These are phyloP conservation scores for Claviceps arundinis DNA, from an alignment of 2,329 filamentous ascomycete species.

Conservation along the genomic window DNA sequence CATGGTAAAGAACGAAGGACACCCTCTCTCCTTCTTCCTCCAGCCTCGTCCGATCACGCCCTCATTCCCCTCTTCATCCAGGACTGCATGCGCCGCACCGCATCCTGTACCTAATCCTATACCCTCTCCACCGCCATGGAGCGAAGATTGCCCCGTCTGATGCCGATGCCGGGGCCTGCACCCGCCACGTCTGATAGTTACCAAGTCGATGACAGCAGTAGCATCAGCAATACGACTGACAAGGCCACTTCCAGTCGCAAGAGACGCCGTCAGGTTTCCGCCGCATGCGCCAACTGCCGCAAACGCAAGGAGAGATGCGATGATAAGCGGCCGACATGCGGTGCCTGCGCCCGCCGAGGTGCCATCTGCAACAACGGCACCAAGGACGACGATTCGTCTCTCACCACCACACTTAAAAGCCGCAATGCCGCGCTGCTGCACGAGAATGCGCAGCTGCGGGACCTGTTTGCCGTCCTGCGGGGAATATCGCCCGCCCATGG, in stretches of 20 bases:
- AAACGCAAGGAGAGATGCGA: constrained; percentile 6
- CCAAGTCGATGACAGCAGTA: neutral
- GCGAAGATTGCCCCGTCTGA: neutral
- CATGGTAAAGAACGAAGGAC: too few relatives aligned
- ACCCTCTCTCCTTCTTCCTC: too few relatives aligned
- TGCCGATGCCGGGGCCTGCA: neutral
- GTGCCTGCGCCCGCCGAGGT: constrained; percentile 5
- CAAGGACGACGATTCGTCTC: constrained; percentile 1
- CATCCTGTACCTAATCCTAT: neutral
- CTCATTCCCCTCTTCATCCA: too few relatives aligned
- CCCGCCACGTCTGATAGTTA: neutral
- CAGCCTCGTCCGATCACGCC: too few relatives aligned
- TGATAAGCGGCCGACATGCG: constrained; percentile 4
- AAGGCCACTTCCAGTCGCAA: neutral
- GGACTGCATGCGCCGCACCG: too few relatives aligned
- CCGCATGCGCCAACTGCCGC: constrained; percentile 5
- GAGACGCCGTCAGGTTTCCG: constrained; percentile 4
- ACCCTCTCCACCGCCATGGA: neutral
- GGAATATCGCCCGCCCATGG: constrained; percentile 4
- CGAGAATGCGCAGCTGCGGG: constrained; percentile 9
- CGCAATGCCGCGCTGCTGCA: constrained; percentile 5
- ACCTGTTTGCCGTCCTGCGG: constrained; percentile 6
- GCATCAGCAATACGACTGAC: neutral
- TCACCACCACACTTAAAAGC: neutral
- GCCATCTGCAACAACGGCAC: constrained; percentile 4